phyloP scores from a whole-genome alignment of 306 rosid genomes.

The Cucumis hystrix region DNA sequence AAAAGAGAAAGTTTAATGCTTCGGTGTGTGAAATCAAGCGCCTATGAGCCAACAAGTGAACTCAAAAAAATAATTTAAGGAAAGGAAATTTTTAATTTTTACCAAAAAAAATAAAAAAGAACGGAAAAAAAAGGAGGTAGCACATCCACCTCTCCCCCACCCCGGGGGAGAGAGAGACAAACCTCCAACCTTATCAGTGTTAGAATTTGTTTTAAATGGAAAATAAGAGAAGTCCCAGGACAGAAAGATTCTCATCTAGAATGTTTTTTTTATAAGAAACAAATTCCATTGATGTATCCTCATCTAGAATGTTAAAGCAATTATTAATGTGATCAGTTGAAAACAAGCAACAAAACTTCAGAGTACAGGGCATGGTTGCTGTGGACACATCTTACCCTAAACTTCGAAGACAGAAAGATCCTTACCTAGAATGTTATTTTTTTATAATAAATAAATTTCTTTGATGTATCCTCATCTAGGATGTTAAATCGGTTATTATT shows the following conservation, averaged over 20 bases:
- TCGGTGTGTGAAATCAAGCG: not conserved
- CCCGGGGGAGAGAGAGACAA: not conserved
- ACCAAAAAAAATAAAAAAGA: too few species aligned
- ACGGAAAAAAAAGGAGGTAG: too few species aligned
- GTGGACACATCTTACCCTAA: slow-evolving; percentile 33
- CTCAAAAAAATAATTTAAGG: not conserved
- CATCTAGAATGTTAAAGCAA: not conserved
- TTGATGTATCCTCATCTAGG: not conserved
- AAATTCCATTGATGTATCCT: not conserved
- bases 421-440: not conserved
- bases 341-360: not conserved
- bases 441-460: too few species aligned
- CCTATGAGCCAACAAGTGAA: not conserved
- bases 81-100: too few species aligned
- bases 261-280: not conserved
- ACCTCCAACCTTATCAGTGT: not conserved
- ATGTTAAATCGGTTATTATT: not conserved
- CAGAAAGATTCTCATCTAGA: not conserved
- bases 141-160: not conserved
- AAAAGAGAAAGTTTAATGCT: not conserved
- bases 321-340: not conserved
- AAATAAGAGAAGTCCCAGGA: not conserved
- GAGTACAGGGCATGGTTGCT: not conserved
- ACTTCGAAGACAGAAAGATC: not conserved
- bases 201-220: not conserved